Conservation (phyloP, 305 asterid species). For the Fraxinus angustifolia region DNA sequence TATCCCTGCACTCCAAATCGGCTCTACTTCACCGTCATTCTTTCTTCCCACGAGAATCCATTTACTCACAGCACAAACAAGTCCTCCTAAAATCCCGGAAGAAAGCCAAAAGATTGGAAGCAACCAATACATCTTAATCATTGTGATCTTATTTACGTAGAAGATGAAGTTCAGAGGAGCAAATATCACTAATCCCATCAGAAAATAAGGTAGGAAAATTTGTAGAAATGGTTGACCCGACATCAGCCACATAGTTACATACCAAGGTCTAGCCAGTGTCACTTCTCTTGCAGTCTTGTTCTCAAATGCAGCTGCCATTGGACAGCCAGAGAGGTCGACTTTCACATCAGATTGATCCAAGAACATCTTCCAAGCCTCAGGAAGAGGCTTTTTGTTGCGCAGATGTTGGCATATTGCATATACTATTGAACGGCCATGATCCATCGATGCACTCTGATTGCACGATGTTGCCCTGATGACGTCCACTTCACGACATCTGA, state of each 20-base stretch:
- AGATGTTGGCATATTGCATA: conserved; percentile 60
- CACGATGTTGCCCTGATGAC: conserved; percentile 55
- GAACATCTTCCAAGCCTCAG: conserved; percentile 52
- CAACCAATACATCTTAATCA: conserved; percentile 29
- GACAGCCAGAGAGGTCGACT: conserved; percentile 54
- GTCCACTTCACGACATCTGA: conserved; percentile 45
- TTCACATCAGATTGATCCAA: conserved; percentile 49
- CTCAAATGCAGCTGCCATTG: conserved; percentile 38
- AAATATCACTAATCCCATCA: conserved; percentile 35
- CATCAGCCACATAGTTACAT: conserved; percentile 49
- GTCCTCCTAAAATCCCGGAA: conserved; percentile 41
- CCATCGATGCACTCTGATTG: conserved; percentile 57
- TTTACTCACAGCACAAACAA: conserved; percentile 41
- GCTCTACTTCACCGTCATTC: conserved; percentile 37
- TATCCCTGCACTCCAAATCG: conserved; percentile 48
- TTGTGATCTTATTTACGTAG: conserved; percentile 21
- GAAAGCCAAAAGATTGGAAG: conserved; percentile 53
- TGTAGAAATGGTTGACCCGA: conserved; percentile 57
- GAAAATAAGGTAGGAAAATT: conserved; percentile 51
- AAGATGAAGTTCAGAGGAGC: conserved; percentile 38
- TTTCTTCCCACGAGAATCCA: conserved; percentile 59
- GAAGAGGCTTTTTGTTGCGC: conserved; percentile 53
- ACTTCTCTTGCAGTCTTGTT: conserved; percentile 26
- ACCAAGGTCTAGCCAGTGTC: conserved; percentile 59
- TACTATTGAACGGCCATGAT: conserved; percentile 59